Percentiles rank a stretch among this genome's conserved stretches.
These are phyloP conservation scores for Silene noctiflora DNA, from an alignment of 179 eudicot genomes.

Conservation along the genomic window DNA sequence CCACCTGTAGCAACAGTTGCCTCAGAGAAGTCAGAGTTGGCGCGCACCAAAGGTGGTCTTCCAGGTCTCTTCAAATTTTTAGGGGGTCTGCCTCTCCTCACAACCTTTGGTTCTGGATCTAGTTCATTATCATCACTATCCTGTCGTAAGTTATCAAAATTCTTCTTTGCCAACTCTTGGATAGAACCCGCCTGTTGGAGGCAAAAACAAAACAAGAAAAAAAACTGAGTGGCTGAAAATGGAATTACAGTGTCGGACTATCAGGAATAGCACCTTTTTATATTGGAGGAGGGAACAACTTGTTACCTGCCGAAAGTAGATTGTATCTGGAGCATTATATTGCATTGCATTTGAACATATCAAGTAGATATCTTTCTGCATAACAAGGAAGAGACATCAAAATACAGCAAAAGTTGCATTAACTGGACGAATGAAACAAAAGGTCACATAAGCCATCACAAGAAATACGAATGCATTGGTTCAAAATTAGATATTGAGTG, in stretches of 20 bases:
- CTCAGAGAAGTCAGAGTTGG: constrained; percentile 53
- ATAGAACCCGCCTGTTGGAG: constrained; percentile 64
- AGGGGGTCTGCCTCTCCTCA: constrained; percentile 80
- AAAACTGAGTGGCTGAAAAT: neutral
- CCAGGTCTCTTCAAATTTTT: constrained; percentile 57
- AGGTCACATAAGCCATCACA: neutral
- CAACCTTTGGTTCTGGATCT: constrained; percentile 40
- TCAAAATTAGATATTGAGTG: neutral
- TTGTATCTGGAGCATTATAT: constrained; percentile 76
- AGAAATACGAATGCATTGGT: neutral
- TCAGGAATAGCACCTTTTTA: neutral
- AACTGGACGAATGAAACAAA: neutral
- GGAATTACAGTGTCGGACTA: too few relatives aligned
- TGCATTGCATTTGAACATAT: constrained; percentile 96
- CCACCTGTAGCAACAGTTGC: constrained; percentile 59
- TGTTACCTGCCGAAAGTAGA: constrained; percentile 86
- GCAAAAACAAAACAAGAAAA: constrained; percentile 14
- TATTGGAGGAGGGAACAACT: neutral
- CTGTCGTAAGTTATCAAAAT: constrained; percentile 63
- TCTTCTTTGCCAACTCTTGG: constrained; percentile 68
- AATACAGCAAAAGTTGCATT: neutral
- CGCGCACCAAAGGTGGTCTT: constrained; percentile 58
- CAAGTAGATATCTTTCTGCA: constrained; percentile 83
- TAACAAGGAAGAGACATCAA: constrained; percentile 11
- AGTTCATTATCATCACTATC: constrained; percentile 65